Conservation (phyloP, 371 early-diverging fungal genomes). For the Haplosporangium sp. region DNA sequence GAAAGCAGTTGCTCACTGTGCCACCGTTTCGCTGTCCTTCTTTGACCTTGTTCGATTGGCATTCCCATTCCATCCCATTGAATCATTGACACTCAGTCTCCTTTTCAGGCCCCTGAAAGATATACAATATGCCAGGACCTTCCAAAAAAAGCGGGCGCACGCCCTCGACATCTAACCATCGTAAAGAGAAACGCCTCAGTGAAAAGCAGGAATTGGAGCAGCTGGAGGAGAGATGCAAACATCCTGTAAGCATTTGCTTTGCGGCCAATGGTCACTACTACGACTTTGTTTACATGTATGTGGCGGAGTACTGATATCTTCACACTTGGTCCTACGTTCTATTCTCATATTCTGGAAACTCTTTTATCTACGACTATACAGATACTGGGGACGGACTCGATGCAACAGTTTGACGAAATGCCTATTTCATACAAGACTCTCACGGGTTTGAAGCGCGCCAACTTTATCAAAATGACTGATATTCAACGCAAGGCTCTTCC, state of each 20-base stretch:
- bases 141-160: conserved; percentile 33
- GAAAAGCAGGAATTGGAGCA: conserved; percentile 50
- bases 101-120: background rate
- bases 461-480: conserved; percentile 95
- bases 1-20: background rate
- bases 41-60: background rate
- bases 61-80: background rate
- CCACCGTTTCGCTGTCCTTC: background rate
- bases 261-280: no score
- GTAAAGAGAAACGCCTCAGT: conserved; percentile 36
- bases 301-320: background rate
- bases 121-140: conserved; percentile 20
- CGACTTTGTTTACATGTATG: background rate
- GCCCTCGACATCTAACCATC: conserved; percentile 15
- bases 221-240: conserved; percentile 41
- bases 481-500: conserved; percentile 96
- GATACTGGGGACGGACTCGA: conserved; percentile 35
- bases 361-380: background rate
- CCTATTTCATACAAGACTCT: conserved; percentile 76
- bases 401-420: conserved; percentile 62
- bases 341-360: background rate
- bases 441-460: conserved; percentile 75
- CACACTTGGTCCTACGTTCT: background rate
- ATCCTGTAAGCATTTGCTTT: conserved; percentile 26
- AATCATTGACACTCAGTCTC: background rate